These are phyloP conservation scores for Saussurea involucrata DNA, from an alignment of 129 eudicot species.

Conservation along the genomic window DNA sequence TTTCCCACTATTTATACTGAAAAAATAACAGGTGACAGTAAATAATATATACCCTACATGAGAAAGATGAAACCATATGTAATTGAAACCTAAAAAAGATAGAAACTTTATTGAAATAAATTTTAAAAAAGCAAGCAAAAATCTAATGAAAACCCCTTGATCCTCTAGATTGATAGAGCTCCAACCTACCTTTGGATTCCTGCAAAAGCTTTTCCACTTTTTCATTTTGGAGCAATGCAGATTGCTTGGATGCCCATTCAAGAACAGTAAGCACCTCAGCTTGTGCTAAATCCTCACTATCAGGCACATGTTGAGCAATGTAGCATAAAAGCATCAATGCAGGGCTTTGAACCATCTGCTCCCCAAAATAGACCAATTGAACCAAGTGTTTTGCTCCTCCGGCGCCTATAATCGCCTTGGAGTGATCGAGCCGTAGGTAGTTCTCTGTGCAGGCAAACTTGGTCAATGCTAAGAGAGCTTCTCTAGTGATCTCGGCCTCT, in stretches of 20 bases:
- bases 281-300: slow-evolving; percentile 38
- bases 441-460: slow-evolving; percentile 35
- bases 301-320: slow-evolving; percentile 38
- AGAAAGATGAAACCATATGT: neutral
- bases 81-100: neutral
- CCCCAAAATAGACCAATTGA: slow-evolving; percentile 42
- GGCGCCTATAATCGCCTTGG: slow-evolving; percentile 39
- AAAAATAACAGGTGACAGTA: slow-evolving; percentile 5
- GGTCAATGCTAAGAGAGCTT: slow-evolving; percentile 28
- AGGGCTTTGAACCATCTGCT: slow-evolving; percentile 32
- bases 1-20: neutral
- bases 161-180: slow-evolving; percentile 49
- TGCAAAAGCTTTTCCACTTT: slow-evolving; percentile 24
- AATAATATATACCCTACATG: slow-evolving; percentile 4
- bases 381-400: slow-evolving; percentile 41
- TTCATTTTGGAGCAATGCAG: slow-evolving; percentile 27
- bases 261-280: slow-evolving; percentile 44
- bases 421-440: slow-evolving; percentile 43
- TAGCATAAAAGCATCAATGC: slow-evolving; percentile 37
- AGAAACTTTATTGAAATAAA: neutral
- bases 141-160: slow-evolving; percentile 46
- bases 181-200: slow-evolving; percentile 39
- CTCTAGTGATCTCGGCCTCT: slow-evolving; percentile 30
- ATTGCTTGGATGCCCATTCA: slow-evolving; percentile 48
- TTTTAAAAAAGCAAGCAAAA: slow-evolving; percentile 1